Conservation (phyloP, 257 asterid genomes). For the Ophiorrhiza pumila region DNA sequence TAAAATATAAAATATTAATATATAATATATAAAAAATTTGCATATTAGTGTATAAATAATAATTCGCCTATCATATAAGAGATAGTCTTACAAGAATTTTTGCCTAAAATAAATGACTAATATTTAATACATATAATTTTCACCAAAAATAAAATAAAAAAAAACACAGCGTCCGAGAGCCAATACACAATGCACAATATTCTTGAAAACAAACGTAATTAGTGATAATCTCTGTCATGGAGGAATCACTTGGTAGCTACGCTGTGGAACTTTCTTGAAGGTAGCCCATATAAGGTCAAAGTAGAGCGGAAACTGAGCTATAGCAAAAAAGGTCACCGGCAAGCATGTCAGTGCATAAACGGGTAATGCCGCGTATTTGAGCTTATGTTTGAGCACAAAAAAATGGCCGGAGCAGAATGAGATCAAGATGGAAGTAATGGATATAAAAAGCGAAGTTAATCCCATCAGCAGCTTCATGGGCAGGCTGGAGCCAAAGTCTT, state of each 20-base stretch:
- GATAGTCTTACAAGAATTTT: too few relatives aligned
- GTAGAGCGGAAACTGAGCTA: slow-evolving; percentile 5
- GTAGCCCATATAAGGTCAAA: slow-evolving; percentile 13
- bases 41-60: too few relatives aligned
- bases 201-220: too few relatives aligned
- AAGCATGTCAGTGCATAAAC: background rate
- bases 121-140: too few relatives aligned
- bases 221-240: background rate
- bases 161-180: too few relatives aligned
- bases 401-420: slow-evolving; percentile 10
- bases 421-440: slow-evolving; percentile 7
- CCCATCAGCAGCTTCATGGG: slow-evolving; percentile 8
- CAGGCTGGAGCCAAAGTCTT: slow-evolving; percentile 1
- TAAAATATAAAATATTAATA: too few relatives aligned
- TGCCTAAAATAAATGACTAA: too few relatives aligned
- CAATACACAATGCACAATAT: too few relatives aligned
- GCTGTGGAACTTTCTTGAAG: background rate
- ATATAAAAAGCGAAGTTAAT: background rate
- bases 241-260: slow-evolving; percentile 1
- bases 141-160: too few relatives aligned
- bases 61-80: too few relatives aligned
- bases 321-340: slow-evolving; percentile 10
- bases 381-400: slow-evolving; percentile 9
- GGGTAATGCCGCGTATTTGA: background rate
- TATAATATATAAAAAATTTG: too few relatives aligned